Conservation (phyloP, 192 early-diverging fungal species). For the Geranomyces michiganensis region DNA sequence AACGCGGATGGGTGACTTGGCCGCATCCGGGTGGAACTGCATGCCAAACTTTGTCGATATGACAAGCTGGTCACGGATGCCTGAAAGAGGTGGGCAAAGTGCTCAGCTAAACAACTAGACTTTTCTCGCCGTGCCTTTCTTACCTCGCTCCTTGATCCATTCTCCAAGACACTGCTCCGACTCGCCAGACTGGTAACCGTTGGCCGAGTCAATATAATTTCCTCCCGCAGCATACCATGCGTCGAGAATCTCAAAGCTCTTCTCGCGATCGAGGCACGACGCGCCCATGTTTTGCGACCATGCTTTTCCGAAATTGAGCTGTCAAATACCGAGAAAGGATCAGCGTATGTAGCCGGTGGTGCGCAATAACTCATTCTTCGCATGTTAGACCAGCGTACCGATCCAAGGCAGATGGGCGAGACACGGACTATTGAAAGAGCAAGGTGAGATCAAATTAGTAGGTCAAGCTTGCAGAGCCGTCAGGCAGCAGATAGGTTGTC, state of each 20-base stretch:
- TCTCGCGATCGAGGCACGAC: neutral
- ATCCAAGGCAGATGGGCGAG: constrained; percentile 22
- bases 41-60: constrained; percentile 19
- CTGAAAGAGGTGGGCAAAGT: no score
- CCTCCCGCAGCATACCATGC: constrained; percentile 17
- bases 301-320: neutral
- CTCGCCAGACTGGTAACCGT: constrained; percentile 22
- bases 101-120: no score
- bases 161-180: constrained; percentile 29
- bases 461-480: no score
- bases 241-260: constrained; percentile 25
- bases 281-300: neutral
- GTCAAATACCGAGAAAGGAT: neutral
- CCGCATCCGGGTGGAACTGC: neutral
- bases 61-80: constrained; percentile 22
- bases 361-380: no score
- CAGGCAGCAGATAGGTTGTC: constrained; percentile 4
- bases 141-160: constrained; percentile 13
- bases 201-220: constrained; percentile 29
- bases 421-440: constrained; percentile 9
- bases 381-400: constrained; percentile 1
- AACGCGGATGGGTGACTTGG: neutral
- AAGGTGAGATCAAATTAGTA: no score
- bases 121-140: no score
- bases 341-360: neutral